Base-by-base conservation (phyloP, 176 grass and related monocot genomes). In the Puccinellia tenuiflora region DNA sequence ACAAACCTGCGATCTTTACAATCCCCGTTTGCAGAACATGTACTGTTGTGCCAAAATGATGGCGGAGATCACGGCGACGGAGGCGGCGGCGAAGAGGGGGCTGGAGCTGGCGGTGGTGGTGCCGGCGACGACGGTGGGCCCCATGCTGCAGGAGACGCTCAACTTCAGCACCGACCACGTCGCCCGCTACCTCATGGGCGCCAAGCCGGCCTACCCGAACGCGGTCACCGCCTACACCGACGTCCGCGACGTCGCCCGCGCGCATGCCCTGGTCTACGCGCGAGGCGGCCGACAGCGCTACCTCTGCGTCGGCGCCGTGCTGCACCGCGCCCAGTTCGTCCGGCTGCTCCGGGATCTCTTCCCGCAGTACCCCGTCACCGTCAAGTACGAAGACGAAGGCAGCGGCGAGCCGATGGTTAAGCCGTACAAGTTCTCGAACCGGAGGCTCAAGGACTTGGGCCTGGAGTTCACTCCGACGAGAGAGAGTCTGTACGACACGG, bases 21-120 rank as follows among this genome's bases (percentile, higher is more conserved):
- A 42, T 42, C 40, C n/a, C 6, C 11, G 40, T 42, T 11, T 56
- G 25, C 56, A 92, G 84, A 92, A 92, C 33, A 35, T 78, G 0
- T 90, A 93, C 24, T 89, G 90, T 79, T 86, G 77, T 3, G 81
- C 82, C 4, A 92, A 92, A 71, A 92, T 78, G 78, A 70, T 43
- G 54, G 90, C 86, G 9, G 87, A 92, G 86, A 42, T 52, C 1
- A 55, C 83, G 2, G 87, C 87, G 68, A 76, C 78, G 33, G 66
- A 73, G 80, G 68, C 57, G 69, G 87, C 87, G 14, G 39, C 63
- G 2, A 35, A 3, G 76, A 39, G 83, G 16, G 79, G 87, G 0
- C 9, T 92, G 26, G 16, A 89, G 68, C 75, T 92, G 39, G 29
- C 55, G 24, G 87, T 90, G 15, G 87, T 92, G 33, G 31, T 91